Evolutionary conservation across 1,139 yeast species (phyloP).

Genomic region (Saccharomyces hybrid): DNA sequence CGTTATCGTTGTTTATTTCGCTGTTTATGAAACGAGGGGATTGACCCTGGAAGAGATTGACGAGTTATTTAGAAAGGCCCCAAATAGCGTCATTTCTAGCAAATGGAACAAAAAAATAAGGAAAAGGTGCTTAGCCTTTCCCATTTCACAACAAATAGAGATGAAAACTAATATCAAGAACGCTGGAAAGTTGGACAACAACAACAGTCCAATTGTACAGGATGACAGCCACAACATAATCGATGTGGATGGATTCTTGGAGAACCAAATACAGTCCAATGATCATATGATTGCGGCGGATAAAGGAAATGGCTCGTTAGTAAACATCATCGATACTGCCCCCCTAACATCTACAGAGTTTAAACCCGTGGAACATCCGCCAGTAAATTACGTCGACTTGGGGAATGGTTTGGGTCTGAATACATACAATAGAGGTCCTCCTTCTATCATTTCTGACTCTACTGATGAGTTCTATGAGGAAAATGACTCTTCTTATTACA

Average conservation of each 20-base stretch:
- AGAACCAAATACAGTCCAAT: background rate
- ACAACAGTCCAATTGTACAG: background rate
- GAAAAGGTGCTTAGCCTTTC: constrained; percentile 1
- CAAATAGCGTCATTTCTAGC: constrained; percentile 29
- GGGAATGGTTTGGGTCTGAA: constrained; percentile 26
- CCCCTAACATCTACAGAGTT: background rate
- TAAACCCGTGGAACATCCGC: background rate
- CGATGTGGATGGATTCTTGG: background rate
- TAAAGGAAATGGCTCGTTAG: background rate
- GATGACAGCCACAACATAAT: background rate
- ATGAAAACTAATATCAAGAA: background rate
- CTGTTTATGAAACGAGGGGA: constrained; percentile 69
- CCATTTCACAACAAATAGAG: background rate
- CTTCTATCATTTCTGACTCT: constrained; percentile 18
- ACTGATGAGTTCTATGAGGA: constrained; percentile 11
- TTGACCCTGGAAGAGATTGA: constrained; percentile 65
- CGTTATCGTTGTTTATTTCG: constrained; percentile 47
- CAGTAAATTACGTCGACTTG: constrained; percentile 18
- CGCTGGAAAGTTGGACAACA: background rate
- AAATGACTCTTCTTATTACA: background rate
- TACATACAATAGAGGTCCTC: constrained; percentile 23
- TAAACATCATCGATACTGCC: background rate
- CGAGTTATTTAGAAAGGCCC: constrained; percentile 46
- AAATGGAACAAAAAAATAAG: constrained; percentile 21
- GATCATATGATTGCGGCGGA: background rate